phyloP scores from a whole-genome alignment of 2,329 filamentous ascomycete species.

The Emmonsia crescens region DNA sequence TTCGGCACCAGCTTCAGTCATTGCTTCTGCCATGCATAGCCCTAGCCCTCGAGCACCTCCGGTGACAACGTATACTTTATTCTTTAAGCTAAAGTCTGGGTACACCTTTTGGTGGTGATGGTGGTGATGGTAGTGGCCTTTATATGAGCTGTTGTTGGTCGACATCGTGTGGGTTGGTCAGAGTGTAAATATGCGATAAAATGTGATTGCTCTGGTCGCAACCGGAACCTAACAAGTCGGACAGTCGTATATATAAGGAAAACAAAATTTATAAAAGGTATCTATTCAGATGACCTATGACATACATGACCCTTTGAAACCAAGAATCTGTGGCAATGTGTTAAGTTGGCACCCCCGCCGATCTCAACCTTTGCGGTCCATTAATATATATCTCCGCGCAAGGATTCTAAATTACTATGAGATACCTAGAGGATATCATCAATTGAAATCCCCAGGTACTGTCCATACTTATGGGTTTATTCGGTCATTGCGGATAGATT shows the following conservation, averaged over 20 bases:
- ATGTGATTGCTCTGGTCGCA: not conserved
- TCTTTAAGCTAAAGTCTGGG: conserved; percentile 38
- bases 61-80: conserved; percentile 33
- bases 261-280: not conserved
- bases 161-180: not conserved
- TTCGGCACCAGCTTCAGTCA: conserved; percentile 39
- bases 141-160: not conserved
- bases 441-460: not conserved
- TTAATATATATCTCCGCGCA: not conserved
- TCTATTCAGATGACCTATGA: conserved; percentile 2
- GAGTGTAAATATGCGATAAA: not conserved
- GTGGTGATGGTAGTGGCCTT: not conserved
- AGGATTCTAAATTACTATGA: not conserved
- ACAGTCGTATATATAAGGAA: not conserved
- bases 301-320: not conserved
- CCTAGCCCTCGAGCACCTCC: conserved; percentile 36
- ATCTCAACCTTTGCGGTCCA: not conserved
- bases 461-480: not conserved
- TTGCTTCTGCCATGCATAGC: conserved; percentile 35
- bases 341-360: not conserved
- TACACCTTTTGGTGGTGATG: conserved; percentile 18
- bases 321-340: not conserved
- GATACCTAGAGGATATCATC: not conserved
- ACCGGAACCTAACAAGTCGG: not conserved
- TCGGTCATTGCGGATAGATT: not conserved